Percentiles rank a stretch among this genome's conserved stretches.
Conservation (phyloP, 805 yeast species). For the Kluyveromyces siamensis region DNA sequence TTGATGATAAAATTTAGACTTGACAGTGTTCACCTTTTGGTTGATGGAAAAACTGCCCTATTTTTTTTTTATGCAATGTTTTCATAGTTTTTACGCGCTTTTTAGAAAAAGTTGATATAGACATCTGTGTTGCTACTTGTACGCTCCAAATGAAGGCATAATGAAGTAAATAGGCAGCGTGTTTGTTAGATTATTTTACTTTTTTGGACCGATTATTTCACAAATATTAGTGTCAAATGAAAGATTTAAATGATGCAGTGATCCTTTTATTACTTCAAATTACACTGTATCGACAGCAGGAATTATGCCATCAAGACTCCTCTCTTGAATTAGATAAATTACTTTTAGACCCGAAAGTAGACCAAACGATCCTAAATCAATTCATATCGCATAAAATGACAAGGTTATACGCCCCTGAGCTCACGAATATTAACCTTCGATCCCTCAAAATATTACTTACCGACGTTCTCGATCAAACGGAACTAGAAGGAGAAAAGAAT, state of each 20-base stretch:
- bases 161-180: too few relatives aligned
- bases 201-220: background rate
- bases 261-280: constrained; percentile 21
- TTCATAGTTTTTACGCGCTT: background rate
- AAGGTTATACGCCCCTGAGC: constrained; percentile 18
- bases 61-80: too few relatives aligned
- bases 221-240: background rate
- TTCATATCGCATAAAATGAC: constrained; percentile 19
- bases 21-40: background rate
- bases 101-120: too few relatives aligned
- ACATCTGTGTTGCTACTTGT: too few relatives aligned
- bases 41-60: background rate
- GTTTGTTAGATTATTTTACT: background rate
- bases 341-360: constrained; percentile 20
- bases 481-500: constrained; percentile 11
- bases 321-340: constrained; percentile 10
- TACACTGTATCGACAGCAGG: constrained; percentile 21
- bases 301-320: constrained; percentile 13
- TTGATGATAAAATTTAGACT: background rate
- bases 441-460: constrained; percentile 13
- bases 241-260: background rate
- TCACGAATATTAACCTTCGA: constrained; percentile 13
- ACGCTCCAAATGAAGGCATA: too few relatives aligned
- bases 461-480: constrained; percentile 15
- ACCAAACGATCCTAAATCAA: constrained; percentile 11